Evolutionary conservation across 306 rosid genomes (phyloP), one percentile per base, ranked within the genome.

Genomic region (Abrus pulchellus): DNA sequence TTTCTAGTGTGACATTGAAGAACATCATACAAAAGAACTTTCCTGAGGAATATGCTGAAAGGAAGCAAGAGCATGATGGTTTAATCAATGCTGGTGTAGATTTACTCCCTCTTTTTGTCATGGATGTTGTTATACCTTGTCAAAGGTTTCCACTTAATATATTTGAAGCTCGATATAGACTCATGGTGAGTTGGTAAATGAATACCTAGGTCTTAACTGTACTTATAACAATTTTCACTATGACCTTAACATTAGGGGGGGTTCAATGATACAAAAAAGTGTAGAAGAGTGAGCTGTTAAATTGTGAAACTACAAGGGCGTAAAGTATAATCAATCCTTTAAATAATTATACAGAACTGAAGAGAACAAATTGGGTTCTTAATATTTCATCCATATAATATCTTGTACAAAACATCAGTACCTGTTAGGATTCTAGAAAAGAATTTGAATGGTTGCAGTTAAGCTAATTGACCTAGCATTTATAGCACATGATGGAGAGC

Each of bases 111-210:
- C 99, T 95, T 59, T 95, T 95, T 90, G 99, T 95, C 86, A 95
- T 95, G 99, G 99, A 95, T 84, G 99, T 90, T 70, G 97, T 93
- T 79, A 85, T 95, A 62, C 98, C 98, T 7, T 89, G 97, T 86
- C 99, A 95, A 84, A 95, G 87, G 85, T 92, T 95, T 66, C 94
- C 96, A 5, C 94, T 95, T 68, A 84, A 95, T 87, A 95, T 95
- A 87, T 95, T 95, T 86, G 99, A 95, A 85, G 97, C 99, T 50
- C 99, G 97, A 32, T 95, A 95, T 88, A 92, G 99, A 90, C 93
- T 95, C 30, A 95, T 95, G 99, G 99, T 95, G 87, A 92, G 94
- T 85, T 80, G 56, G 71, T 82, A 9, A 36, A 60, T 14, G 52
- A 41, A 80, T 72, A 20, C 64, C 3, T 57, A 8, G 41, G 14